These are phyloP conservation scores for Dorcoceras hygrometricum DNA, from an alignment of 257 asterid species.

Conservation along the genomic window DNA sequence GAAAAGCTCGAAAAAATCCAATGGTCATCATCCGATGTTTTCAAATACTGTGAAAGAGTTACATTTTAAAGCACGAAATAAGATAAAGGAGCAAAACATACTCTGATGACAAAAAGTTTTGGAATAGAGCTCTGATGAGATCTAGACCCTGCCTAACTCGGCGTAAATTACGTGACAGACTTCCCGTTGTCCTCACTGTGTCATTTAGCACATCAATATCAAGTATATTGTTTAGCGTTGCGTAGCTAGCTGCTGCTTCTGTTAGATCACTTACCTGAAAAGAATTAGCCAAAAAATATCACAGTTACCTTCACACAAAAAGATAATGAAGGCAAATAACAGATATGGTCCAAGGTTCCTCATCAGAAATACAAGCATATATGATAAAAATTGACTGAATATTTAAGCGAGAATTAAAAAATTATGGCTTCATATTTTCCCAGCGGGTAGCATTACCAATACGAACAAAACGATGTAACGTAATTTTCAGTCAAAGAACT, in stretches of 20 bases:
- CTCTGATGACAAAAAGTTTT: conserved; percentile 75
- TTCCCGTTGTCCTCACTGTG: conserved; percentile 74
- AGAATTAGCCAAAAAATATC: neutral
- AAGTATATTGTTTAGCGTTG: conserved; percentile 51
- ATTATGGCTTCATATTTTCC: neutral
- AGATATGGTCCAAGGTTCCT: neutral
- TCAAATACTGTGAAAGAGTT: neutral
- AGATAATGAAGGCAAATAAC: neutral
- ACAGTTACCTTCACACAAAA: neutral
- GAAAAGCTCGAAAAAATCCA: neutral
- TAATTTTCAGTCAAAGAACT: neutral
- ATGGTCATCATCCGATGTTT: neutral
- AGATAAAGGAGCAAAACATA: conserved; percentile 34
- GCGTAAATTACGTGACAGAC: conserved; percentile 85
- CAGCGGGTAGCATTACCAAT: too few species aligned
- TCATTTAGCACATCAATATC: conserved; percentile 56
- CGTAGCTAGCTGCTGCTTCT: conserved; percentile 55
- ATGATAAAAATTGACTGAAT: neutral
- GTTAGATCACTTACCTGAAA: conserved; percentile 75
- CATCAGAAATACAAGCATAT: neutral
- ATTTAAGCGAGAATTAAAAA: neutral
- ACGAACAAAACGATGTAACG: neutral
- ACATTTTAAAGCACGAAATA: neutral
- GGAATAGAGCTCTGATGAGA: conserved; percentile 80
- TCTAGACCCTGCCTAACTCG: conserved; percentile 98